Base-by-base conservation (phyloP, 2,329 filamentous ascomycete species). In the Xylaria sp. region DNA sequence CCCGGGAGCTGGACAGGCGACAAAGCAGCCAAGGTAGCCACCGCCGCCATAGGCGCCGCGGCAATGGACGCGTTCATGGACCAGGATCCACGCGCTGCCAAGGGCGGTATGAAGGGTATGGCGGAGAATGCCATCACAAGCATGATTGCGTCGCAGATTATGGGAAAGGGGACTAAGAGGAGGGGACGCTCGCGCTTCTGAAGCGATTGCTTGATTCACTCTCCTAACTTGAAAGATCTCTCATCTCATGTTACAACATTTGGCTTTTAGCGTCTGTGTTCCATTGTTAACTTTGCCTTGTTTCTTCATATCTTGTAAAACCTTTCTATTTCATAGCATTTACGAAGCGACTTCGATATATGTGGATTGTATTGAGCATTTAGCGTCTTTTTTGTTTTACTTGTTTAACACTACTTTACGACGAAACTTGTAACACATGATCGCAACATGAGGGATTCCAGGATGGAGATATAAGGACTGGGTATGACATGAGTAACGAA, bases 11-110 rank as follows among this genome's bases (percentile, higher is more conserved):
- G 84, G 84, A 75, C 83, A 4, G 83, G 84, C 0, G 76, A 82
- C 11, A 86, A 86, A 70, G 84, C 83, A 5, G 82, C 82, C 53
- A 83, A 83, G 61, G 77, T 86, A 3, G 84, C 83, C 1, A 83
- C 83, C 1, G 83, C 84, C 1, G 84, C 84, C 2, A 67, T 86
- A 1, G 83, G 83, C 20, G 84, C 84, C 0, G 84, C 84, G 0
- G 75, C 85, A 20, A 80, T 85, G 46, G 84, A 86, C 66, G 82
- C 83, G 0, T 81, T 86, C 38, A 79, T 83, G 42, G 77, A 79
- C 49, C 74, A 77, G 26, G 77, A 79, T 56, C 77, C 77, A 0
- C 74, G 71, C 2, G 73, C 67, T 20, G 64, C 74, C 13, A 68
- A 54, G 9, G 72, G 72, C 26, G 75, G 75, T 3, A 57, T 79